These are phyloP conservation scores for Verticillium longisporum DNA, from an alignment of 2,329 filamentous ascomycete species.

Conservation along the genomic window DNA sequence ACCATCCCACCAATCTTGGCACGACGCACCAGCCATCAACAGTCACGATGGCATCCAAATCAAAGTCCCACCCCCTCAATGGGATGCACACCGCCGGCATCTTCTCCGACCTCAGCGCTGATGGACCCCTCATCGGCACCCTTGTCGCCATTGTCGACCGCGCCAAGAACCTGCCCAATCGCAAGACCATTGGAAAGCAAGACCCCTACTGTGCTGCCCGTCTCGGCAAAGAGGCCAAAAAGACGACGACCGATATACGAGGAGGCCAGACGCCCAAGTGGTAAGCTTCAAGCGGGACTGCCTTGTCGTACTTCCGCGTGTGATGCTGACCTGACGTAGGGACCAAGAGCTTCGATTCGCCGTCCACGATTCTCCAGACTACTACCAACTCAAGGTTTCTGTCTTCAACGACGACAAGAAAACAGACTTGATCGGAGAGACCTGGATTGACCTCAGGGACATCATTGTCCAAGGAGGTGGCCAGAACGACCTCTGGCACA, in stretches of 20 bases:
- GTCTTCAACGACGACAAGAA: constrained; percentile 98
- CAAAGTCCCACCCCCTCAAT: constrained; percentile 49
- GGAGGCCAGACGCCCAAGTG: constrained; percentile 94
- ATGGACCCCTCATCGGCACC: constrained; percentile 89
- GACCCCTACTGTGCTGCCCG: constrained; percentile 94
- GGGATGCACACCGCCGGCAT: constrained; percentile 82
- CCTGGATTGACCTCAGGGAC: constrained; percentile 76
- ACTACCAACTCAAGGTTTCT: constrained; percentile 90
- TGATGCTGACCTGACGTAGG: constrained; percentile 46
- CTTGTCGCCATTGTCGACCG: constrained; percentile 87
- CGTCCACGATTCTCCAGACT: constrained; percentile 94
- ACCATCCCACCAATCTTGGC: not conserved
- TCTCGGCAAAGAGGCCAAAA: constrained; percentile 93
- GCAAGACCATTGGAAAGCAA: constrained; percentile 97
- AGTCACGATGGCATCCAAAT: constrained; percentile 42
- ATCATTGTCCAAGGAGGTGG: constrained; percentile 82
- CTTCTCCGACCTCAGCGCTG: constrained; percentile 87
- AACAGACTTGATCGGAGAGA: constrained; percentile 92
- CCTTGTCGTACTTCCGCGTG: not conserved
- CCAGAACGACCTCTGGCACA: constrained; percentile 92
- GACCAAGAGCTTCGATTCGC: constrained; percentile 95
- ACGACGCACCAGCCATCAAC: constrained; percentile 5
- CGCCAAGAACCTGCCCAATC: constrained; percentile 93
- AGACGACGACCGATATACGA: constrained; percentile 88
- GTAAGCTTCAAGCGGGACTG: constrained; percentile 40